Percentiles rank a stretch among this genome's conserved stretches.
These are phyloP conservation scores for Cutaneotrichosporon cavernicola DNA, from an alignment of 1,284 basidiomycete genomes.

Conservation along the genomic window DNA sequence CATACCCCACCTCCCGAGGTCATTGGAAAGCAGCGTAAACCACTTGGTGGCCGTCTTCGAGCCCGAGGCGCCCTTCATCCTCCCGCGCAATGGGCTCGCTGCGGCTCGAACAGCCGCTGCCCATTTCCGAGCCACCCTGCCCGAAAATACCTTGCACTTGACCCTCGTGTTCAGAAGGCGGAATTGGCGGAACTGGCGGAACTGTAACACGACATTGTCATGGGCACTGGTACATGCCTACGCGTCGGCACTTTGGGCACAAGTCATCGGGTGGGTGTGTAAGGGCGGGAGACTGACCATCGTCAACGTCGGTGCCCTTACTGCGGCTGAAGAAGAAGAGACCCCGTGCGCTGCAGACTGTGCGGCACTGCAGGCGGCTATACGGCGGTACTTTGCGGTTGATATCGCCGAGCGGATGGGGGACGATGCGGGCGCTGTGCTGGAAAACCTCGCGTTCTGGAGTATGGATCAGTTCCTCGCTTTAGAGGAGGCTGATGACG, in stretches of 20 bases:
- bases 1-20: constrained; percentile 5
- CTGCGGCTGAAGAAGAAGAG: background rate
- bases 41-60: constrained; percentile 17
- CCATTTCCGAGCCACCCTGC: constrained; percentile 15
- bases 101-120: background rate
- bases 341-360: background rate
- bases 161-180: constrained; percentile 14
- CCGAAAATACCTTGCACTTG: background rate
- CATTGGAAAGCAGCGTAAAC: constrained; percentile 8
- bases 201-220: constrained; percentile 3
- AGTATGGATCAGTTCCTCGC: constrained; percentile 24
- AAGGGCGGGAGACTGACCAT: constrained; percentile 1
- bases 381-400: background rate
- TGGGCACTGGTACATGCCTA: constrained; percentile 16
- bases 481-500: constrained; percentile 9
- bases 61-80: constrained; percentile 19
- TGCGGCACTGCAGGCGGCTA: background rate
- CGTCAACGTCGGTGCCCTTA: constrained; percentile 16
- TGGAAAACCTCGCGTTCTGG: constrained; percentile 19
- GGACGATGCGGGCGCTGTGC: background rate
- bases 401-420: background rate
- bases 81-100: constrained; percentile 13
- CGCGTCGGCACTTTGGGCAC: constrained; percentile 1
- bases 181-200: background rate
- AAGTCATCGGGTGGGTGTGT: constrained; percentile 10